Evolutionary conservation across 1,284 basidiomycete species (phyloP), one percentile per base, ranked within the genome.

Genomic region (Heterobasidion parviporum): DNA sequence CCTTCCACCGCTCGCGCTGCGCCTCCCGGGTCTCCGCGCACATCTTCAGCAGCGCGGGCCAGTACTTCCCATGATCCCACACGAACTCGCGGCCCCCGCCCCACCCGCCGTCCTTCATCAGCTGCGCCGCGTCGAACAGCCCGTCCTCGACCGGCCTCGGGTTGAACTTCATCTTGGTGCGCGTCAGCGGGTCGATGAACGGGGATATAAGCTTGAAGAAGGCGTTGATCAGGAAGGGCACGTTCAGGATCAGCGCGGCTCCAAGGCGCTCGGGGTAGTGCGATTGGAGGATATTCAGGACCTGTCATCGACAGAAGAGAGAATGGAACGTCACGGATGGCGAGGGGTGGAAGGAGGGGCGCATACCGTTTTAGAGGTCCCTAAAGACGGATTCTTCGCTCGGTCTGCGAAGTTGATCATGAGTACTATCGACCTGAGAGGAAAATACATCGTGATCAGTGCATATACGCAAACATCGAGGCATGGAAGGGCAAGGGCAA

Each of bases 161-260:
- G 66, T 96, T 94, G 71, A 96, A 95, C 34, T 85, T 82, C 82
- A 93, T 91, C 87, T 96, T 96, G 63, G 93, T 90, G 54, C 89
- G 80, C 0, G 94, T 96, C 46, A 94, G 81, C 4, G 93, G 93
- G 68, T 96, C 94, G 57, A 97, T 70, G 75, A 96, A 94, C 0
- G 93, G 92, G 6, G 83, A 75, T 61, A 97, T 88, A 43, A 87
- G 89, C 60, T 87, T 87, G 73, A 92, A 95, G 76, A 94, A 94
- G 65, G 92, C 91, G 65, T 74, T 89, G 57, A 94, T 79, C 54
- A 92, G 75, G 60, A 76, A 70, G 14, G 93, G 92, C 53, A 93
- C 84, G 67, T 94, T 93, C 52, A 89, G 82, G 45, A 95, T 85
- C 43, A 95, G 76, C 12, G 91, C 93, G n/a, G 89, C 80, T 18